A percentile compares a stretch with the other conserved stretches of the same genome.
These are phyloP conservation scores for Barnettozyma californica DNA, from an alignment of 805 yeast genomes.

Conservation along the genomic window DNA sequence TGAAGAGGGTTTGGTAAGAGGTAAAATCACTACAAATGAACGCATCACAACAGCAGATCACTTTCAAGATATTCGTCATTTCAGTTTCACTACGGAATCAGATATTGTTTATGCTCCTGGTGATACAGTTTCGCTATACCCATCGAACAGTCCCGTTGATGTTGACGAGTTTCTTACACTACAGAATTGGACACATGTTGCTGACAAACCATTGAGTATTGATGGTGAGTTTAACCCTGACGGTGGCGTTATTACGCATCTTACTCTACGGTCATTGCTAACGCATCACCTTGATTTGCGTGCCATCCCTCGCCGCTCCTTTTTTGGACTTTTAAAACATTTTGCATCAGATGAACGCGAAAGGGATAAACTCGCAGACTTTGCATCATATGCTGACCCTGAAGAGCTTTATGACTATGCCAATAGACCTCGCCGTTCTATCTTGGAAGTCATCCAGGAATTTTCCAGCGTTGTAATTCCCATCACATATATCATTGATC, in stretches of 20 bases:
- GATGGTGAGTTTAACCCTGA: constrained; percentile 30
- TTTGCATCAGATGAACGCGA: constrained; percentile 76
- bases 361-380: constrained; percentile 67
- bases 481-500: constrained; percentile 64
- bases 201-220: constrained; percentile 50
- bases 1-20: constrained; percentile 28
- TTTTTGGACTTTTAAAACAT: constrained; percentile 69
- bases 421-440: constrained; percentile 86
- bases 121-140: constrained; percentile 73
- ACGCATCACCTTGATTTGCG: constrained; percentile 78
- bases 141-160: constrained; percentile 57
- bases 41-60: constrained; percentile 69
- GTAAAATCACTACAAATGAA: constrained; percentile 43
- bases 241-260: constrained; percentile 54
- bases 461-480: constrained; percentile 77
- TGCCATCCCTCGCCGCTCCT: constrained; percentile 79
- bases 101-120: constrained; percentile 57
- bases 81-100: constrained; percentile 25
- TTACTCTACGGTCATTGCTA: constrained; percentile 68
- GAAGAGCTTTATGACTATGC: constrained; percentile 88
- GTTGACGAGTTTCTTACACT: constrained; percentile 61
- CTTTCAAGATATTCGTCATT: constrained; percentile 83
- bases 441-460: constrained; percentile 78
- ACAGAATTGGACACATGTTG: constrained; percentile 71
- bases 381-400: constrained; percentile 62